Percentiles rank a stretch among this genome's conserved stretches.
These are phyloP conservation scores for Cercospora citrullina DNA, from an alignment of 2,329 filamentous ascomycete species.

Conservation along the genomic window DNA sequence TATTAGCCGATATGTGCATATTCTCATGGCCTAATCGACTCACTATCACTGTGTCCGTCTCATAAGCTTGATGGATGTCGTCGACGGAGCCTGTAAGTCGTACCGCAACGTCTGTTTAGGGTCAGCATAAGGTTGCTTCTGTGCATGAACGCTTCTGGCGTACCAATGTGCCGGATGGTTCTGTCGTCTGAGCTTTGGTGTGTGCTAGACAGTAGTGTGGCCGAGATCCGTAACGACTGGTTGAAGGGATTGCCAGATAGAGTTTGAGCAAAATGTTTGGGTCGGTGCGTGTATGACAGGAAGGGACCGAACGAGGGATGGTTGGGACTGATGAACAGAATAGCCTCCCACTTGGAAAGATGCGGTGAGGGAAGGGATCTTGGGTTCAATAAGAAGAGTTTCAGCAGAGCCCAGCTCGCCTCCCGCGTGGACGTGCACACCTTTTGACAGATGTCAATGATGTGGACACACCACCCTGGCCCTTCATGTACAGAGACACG, in stretches of 20 bases:
- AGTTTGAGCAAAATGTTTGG: slow-evolving; percentile 4
- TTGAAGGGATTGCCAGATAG: slow-evolving; percentile 5
- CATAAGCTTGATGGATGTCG: background rate
- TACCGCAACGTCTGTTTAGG: background rate
- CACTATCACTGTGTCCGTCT: background rate
- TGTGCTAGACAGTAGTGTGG: slow-evolving; percentile 12
- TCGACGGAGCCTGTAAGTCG: background rate
- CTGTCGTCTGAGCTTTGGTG: background rate
- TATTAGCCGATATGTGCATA: background rate
- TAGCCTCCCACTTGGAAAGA: background rate
- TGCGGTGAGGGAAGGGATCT: slow-evolving; percentile 11
- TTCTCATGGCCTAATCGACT: background rate
- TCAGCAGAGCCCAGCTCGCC: slow-evolving; percentile 3
- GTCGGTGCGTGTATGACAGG: slow-evolving; percentile 8
- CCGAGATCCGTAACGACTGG: slow-evolving; percentile 17
- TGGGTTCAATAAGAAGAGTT: slow-evolving; percentile 19
- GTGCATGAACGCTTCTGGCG: slow-evolving; percentile 13
- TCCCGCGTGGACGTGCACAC: slow-evolving; percentile 17
- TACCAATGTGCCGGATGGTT: slow-evolving; percentile 12
- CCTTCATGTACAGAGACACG: background rate
- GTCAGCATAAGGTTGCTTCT: slow-evolving; percentile 11
- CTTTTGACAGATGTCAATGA: slow-evolving; percentile 20
- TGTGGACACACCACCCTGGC: slow-evolving; percentile 19
- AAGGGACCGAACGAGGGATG: slow-evolving; percentile 4
- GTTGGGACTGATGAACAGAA: background rate